Evolutionary conservation across 2,329 filamentous ascomycete species (phyloP), one percentile per base, ranked within the genome.

Genomic region (Venturia oleaginea): DNA sequence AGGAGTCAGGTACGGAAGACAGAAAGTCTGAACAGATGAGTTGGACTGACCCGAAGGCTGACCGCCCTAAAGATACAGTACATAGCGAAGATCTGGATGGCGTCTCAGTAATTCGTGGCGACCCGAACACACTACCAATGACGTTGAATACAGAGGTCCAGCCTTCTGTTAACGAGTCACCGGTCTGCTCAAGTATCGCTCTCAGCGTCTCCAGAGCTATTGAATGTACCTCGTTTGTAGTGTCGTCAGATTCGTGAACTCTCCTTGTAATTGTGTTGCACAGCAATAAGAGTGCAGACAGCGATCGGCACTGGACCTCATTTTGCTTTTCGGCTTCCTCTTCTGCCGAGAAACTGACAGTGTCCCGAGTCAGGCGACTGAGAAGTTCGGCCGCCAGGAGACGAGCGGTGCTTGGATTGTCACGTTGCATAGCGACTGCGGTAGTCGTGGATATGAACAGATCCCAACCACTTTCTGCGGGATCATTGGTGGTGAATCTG

Each of bases 1-100:
- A 73, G 84, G 86, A 57, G 85, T 89, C 65, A 87, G 82, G 78
- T n/a, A 81, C 73, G 7, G 89, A 86, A 17, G 86, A 82, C 40
- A 99, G 77, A 71, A 99, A 99, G 74, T 99, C 94, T 0, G 94
- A 97, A 74, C 92, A 96, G 57, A 99, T 89, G 3, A 99, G 84
- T 73, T 97, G 91, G 15, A 96, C 80, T 2, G 92, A 96, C 68
- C 86, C 89, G 74, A 99, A 99, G 0, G 93, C 90, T 19, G 91
- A 88, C 67, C 92, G 85, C 62, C 96, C 89, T 27, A 97, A 83
- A 68, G 87, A 88, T 55, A 86, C 82, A 15, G 92, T 93, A 7
- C 80, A 75, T 11, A 80, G 71, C 61, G 38, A 51, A 15, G 61
- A 61, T 38, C 64, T 57, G 8, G 68, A 34, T 40, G n/a, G 8